phyloP scores from a whole-genome alignment of 2,329 filamentous ascomycete species.

The Fusarium incarnatum region DNA sequence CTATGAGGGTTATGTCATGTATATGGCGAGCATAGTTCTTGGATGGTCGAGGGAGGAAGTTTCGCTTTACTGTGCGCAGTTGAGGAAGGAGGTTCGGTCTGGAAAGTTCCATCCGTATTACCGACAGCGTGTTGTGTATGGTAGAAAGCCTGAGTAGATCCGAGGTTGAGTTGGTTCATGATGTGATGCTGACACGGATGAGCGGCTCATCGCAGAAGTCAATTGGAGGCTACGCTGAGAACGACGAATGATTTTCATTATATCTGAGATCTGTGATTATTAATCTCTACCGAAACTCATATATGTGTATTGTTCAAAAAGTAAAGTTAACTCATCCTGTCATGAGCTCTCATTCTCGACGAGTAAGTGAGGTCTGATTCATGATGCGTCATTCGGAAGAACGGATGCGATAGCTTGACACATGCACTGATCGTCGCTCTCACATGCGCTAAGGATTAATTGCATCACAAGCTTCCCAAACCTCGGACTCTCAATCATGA shows the following conservation, averaged over 20 bases:
- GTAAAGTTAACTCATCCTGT: not conserved
- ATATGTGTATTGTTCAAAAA: not conserved
- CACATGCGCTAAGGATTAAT: not conserved
- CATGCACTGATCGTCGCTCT: not conserved
- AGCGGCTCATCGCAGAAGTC: not conserved
- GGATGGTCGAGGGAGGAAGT: constrained; percentile 53
- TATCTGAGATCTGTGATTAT: too few relatives aligned
- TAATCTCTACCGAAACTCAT: not conserved
- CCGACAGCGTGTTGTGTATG: constrained; percentile 47
- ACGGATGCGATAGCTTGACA: not conserved
- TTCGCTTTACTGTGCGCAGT: constrained; percentile 50
- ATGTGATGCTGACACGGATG: not conserved
- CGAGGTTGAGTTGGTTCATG: not conserved
- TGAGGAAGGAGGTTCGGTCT: constrained; percentile 49
- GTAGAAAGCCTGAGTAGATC: constrained; percentile 32
- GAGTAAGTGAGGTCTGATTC: not conserved
- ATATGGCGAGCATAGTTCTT: constrained; percentile 51
- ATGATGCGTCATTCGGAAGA: not conserved
- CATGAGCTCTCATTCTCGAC: not conserved
- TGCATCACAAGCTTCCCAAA: accelerated
- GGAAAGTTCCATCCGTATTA: constrained; percentile 48
- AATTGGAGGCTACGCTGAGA: not conserved
- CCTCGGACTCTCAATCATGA: constrained; percentile 18
- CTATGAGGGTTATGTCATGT: constrained; percentile 51
- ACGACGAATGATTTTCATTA: not conserved